Percentiles rank a stretch among this genome's conserved stretches.
These are phyloP conservation scores for Xylariaceae sp. DNA, from an alignment of 2,329 filamentous ascomycete species.

Conservation along the genomic window DNA sequence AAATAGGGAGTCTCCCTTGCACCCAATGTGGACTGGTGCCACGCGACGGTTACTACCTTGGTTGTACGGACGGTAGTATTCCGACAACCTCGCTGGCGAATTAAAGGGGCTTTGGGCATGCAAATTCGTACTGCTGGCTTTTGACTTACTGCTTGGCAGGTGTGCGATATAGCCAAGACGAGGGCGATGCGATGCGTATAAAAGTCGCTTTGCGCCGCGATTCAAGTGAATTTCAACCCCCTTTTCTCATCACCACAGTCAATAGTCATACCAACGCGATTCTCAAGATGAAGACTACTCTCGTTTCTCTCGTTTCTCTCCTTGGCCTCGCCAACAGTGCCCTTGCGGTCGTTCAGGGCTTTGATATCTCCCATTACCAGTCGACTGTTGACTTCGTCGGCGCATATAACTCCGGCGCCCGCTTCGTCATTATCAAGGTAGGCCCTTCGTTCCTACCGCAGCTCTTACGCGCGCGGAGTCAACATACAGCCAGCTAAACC, in stretches of 20 bases:
- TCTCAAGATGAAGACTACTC: constrained; percentile 19
- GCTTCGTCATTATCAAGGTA: constrained; percentile 44
- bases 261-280: background rate
- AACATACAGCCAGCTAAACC: constrained; percentile 4
- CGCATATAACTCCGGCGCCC: constrained; percentile 37
- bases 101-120: constrained; percentile 4
- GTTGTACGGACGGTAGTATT: background rate
- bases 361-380: constrained; percentile 41
- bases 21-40: background rate
- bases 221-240: background rate
- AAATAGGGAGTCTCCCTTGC: background rate
- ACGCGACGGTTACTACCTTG: background rate
- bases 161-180: background rate
- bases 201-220: constrained; percentile 7
- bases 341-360: constrained; percentile 36
- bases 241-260: background rate
- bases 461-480: background rate
- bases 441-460: background rate
- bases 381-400: constrained; percentile 34
- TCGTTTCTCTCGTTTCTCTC: constrained; percentile 14
- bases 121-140: constrained; percentile 8
- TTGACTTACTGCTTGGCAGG: constrained; percentile 6
- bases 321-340: constrained; percentile 19
- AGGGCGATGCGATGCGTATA: constrained; percentile 4
- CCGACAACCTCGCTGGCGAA: constrained; percentile 1